Percentiles rank a stretch among this genome's conserved stretches.
Evolutionary conservation across 352 stramenopile species (phyloP).

Genomic region (Globisporangium nunn): DNA sequence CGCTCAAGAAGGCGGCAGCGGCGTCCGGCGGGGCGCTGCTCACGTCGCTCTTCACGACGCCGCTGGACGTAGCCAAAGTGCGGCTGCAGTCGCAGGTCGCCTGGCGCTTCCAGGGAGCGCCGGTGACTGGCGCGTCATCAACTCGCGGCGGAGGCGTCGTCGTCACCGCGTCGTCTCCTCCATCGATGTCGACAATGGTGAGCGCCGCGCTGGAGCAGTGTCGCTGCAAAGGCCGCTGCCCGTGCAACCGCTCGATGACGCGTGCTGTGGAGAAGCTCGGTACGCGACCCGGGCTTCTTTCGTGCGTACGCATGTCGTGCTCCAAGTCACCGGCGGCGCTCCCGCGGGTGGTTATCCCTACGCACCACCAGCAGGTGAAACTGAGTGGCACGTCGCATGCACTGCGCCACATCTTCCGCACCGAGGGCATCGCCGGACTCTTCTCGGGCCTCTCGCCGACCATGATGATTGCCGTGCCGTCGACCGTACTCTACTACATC

Average conservation of each 20-base stretch:
- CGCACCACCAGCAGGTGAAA: conserved; percentile 11
- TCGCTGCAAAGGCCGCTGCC: conserved; percentile 37
- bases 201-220: conserved; percentile 28
- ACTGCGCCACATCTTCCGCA: conserved; percentile 71
- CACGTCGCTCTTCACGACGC: conserved; percentile 80
- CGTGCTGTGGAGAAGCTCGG: conserved; percentile 37
- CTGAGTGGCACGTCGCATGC: conserved; percentile 56
- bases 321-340: conserved; percentile 4
- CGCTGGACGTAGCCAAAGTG: conserved; percentile 79
- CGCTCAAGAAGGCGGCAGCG: conserved; percentile 63
- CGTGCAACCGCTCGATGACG: conserved; percentile 45
- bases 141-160: background rate
- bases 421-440: conserved; percentile 66
- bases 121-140: background rate
- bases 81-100: conserved; percentile 71
- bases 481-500: conserved; percentile 94
- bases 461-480: conserved; percentile 91
- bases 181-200: conserved; percentile 6
- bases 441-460: conserved; percentile 88
- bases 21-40: conserved; percentile 61
- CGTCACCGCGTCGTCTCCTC: conserved; percentile 1
- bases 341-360: too few species aligned
- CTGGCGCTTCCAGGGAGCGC: conserved; percentile 3
- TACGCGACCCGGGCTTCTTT: conserved; percentile 14
- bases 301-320: conserved; percentile 41